Base-by-base conservation (phyloP, 2,329 filamentous ascomycete genomes). In the Niveomyces coronatus region DNA sequence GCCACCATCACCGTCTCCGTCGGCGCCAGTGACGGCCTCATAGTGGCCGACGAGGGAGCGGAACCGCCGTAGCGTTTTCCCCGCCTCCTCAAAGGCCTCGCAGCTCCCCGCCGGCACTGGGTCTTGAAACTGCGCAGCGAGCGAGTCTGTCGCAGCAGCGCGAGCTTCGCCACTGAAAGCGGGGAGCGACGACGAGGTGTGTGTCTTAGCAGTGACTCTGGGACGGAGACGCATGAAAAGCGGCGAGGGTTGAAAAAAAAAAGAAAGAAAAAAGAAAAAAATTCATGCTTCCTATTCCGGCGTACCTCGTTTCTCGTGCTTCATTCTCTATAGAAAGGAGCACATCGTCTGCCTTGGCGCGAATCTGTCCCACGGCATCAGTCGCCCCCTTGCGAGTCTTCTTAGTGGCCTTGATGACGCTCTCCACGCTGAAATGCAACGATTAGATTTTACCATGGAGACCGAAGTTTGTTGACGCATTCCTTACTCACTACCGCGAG, bases 1-100 rank as follows among this genome's bases (percentile, higher is more conserved):
- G 30, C 44, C n/a, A n/a, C n/a, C n/a, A n/a, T n/a, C n/a, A n/a
- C n/a, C n/a, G n/a, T n/a, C n/a, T n/a, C n/a, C n/a, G n/a, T n/a
- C n/a, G n/a, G n/a, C n/a, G n/a, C n/a, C n/a, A n/a, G n/a, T 49
- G n/a, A 52, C 13, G 1, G 23, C 33, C 19, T 53, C 49, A 37
- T 55, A 60, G 11, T 44, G 39, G 10, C 44, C 44, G 3, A 49
- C 36, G 3, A 49, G 31, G 1, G n/a, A 31, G 5, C 49, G 44
- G 17, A 54, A 45, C 16, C 22, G 13, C 27, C 35, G 40, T 17
- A 42, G 20, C 10, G 35, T 31, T 9, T 20, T 22, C 9, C 27
- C 28, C 18, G 29, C 27, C 4, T 36, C 33, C 9, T 41, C 39
- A 31, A 36, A 41, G 26, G 39, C 33, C 33, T 32, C 33, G 23